Evolutionary conservation across 75 land plant species (phyloP).

Genomic region (Sequoia sempervirens): DNA sequence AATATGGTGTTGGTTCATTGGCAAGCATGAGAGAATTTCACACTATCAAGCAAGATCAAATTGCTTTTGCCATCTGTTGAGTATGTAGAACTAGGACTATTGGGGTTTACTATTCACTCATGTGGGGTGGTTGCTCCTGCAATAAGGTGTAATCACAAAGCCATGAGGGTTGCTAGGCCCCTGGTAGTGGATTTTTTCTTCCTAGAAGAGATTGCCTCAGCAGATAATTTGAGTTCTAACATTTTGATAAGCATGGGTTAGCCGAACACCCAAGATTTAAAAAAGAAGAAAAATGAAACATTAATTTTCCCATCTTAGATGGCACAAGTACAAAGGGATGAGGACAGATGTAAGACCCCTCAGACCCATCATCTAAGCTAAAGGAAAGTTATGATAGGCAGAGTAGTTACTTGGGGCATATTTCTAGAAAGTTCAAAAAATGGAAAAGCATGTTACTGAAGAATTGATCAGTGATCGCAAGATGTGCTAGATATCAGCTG

Average conservation of each 20-base stretch:
- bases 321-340: not conserved
- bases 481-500: not conserved
- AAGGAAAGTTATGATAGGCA: not conserved
- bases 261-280: not conserved
- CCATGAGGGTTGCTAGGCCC: too few species aligned
- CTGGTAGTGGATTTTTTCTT: too few species aligned
- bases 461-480: not conserved
- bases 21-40: too few species aligned
- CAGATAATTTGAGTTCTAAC: not conserved
- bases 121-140: too few species aligned
- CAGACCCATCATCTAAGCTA: not conserved
- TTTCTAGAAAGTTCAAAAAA: not conserved
- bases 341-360: not conserved
- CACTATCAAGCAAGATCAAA: too few species aligned
- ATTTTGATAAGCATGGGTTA: not conserved
- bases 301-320: not conserved
- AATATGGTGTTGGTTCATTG: too few species aligned
- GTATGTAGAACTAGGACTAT: too few species aligned
- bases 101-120: too few species aligned
- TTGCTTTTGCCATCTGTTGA: too few species aligned
- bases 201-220: too few species aligned
- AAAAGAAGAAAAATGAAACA: not conserved
- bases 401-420: not conserved
- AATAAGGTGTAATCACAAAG: too few species aligned
- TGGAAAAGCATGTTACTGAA: not conserved